These are phyloP conservation scores for Leccinum sublutescens DNA, from an alignment of 768 basidiomycete genomes.

Conservation along the genomic window DNA sequence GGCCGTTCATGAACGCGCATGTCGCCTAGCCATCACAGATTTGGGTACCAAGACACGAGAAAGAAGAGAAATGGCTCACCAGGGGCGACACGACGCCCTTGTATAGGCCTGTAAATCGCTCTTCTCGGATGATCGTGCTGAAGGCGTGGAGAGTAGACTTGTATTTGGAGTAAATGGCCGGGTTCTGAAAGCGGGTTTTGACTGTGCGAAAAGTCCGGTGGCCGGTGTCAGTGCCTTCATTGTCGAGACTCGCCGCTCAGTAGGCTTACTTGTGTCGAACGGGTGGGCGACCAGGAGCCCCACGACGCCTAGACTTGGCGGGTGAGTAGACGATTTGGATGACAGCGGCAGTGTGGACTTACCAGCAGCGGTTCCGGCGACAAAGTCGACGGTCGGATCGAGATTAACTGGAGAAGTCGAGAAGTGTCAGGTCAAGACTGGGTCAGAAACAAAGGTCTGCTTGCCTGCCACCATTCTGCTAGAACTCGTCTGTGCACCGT, in stretches of 20 bases:
- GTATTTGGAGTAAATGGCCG: constrained; percentile 55
- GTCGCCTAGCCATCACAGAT: constrained; percentile 45
- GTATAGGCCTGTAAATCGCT: constrained; percentile 64
- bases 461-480: constrained; percentile 24
- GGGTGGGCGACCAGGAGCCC: constrained; percentile 73
- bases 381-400: constrained; percentile 70
- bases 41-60: not conserved
- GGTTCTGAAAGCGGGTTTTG: constrained; percentile 79
- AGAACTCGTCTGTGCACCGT: not conserved
- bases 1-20: constrained; percentile 76
- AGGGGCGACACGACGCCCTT: constrained; percentile 81
- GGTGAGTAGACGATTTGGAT: not conserved
- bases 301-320: constrained; percentile 45
- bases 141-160: constrained; percentile 64
- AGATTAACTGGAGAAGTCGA: constrained; percentile 30
- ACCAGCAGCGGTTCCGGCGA: constrained; percentile 74
- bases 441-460: not conserved
- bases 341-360: not conserved
- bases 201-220: constrained; percentile 40
- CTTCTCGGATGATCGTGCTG: constrained; percentile 65
- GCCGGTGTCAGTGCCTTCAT: not conserved
- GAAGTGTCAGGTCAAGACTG: not conserved
- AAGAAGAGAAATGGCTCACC: constrained; percentile 39
- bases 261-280: constrained; percentile 60
- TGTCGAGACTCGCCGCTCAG: not conserved